phyloP scores from a whole-genome alignment of 2,329 filamentous ascomycete species.

The Trichophyton mentagrophytes region DNA sequence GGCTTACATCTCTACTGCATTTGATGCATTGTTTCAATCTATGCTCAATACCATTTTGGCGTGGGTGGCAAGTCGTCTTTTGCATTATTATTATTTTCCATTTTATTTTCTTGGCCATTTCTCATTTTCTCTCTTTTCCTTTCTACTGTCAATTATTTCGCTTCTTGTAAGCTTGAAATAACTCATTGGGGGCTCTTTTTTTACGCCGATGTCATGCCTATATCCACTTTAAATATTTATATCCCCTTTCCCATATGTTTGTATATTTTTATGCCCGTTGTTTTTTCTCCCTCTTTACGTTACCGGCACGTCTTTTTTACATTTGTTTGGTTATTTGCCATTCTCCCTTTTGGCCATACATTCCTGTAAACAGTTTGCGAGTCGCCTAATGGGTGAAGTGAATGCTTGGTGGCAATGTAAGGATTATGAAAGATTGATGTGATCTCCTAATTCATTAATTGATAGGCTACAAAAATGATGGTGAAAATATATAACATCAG shows the following conservation, averaged over 20 bases:
- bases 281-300: too few relatives aligned
- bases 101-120: neutral
- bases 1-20: neutral
- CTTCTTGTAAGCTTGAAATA: neutral
- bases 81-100: neutral
- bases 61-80: conserved; percentile 1
- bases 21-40: conserved; percentile 3
- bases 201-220: neutral
- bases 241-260: neutral
- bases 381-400: neutral
- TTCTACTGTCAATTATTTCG: neutral
- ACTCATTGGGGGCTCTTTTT: neutral
- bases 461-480: neutral
- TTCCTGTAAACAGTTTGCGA: neutral
- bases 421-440: neutral
- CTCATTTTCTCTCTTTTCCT: neutral
- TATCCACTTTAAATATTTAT: neutral
- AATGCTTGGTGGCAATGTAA: neutral
- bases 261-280: neutral
- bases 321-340: neutral
- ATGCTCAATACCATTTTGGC: conserved; percentile 4
- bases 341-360: neutral
- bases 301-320: neutral
- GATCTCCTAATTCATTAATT: neutral
- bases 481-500: neutral